Percentiles rank a stretch among this genome's conserved stretches.
Evolutionary conservation across 1,284 basidiomycete genomes (phyloP).

Genomic region (Puccinia brachypodii): DNA sequence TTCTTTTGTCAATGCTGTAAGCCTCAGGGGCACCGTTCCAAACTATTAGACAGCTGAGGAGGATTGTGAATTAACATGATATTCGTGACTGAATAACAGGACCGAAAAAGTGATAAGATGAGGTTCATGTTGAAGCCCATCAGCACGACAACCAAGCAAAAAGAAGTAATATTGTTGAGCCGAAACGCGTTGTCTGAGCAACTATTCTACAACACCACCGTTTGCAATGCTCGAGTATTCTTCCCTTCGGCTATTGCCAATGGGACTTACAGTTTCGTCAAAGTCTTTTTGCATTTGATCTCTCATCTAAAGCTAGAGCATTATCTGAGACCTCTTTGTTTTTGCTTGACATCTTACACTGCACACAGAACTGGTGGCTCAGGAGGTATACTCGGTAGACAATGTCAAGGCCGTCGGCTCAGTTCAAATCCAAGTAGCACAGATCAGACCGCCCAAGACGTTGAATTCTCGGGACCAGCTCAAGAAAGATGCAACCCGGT

Average conservation of each 20-base stretch:
- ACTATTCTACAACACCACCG: not conserved
- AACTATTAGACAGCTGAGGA: not conserved
- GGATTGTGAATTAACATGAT: not conserved
- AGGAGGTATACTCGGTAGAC: not conserved
- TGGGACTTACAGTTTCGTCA: constrained; percentile 24
- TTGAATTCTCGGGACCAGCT: not conserved
- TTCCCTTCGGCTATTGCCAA: constrained; percentile 11
- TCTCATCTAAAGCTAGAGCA: not conserved
- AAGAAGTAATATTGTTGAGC: constrained; percentile 1
- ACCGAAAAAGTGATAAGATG: constrained; percentile 13
- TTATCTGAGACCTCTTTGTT: not conserved
- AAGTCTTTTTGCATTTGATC: not conserved
- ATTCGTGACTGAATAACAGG: not conserved
- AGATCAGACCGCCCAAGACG: not conserved
- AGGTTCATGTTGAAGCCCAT: constrained; percentile 11
- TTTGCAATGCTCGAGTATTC: constrained; percentile 22
- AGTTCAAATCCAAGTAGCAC: constrained; percentile 7
- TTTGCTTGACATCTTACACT: not conserved
- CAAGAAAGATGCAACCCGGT: not conserved
- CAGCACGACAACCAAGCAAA: not conserved
- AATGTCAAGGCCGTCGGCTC: not conserved
- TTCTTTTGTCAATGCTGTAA: constrained; percentile 9
- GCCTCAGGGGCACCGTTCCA: not conserved
- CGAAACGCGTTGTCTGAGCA: not conserved
- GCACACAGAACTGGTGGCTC: constrained; percentile 8